phyloP scores from a whole-genome alignment of 331 rosid species.

The Saraca asoca region DNA sequence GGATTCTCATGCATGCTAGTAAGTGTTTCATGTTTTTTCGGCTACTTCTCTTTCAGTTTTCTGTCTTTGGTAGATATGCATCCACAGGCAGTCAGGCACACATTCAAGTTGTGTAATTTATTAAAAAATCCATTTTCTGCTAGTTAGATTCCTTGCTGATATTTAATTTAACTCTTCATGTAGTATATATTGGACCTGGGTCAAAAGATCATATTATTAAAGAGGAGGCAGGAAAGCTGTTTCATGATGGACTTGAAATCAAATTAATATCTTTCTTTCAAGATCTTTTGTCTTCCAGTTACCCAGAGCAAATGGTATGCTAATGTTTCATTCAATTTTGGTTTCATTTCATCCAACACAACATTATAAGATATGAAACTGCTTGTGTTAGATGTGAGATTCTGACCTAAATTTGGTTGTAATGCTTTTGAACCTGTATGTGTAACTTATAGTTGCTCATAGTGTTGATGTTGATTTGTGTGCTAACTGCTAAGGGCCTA shows the following conservation, averaged over 20 bases:
- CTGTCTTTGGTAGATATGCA: constrained; percentile 16
- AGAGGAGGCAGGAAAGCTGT: constrained; percentile 66
- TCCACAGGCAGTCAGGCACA: too few relatives aligned
- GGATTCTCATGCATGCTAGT: constrained; percentile 79
- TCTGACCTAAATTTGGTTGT: background rate
- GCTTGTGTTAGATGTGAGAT: constrained; percentile 9
- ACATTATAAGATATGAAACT: constrained; percentile 17
- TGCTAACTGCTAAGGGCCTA: constrained; percentile 12
- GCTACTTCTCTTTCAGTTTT: constrained; percentile 19
- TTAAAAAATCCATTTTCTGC: constrained; percentile 17
- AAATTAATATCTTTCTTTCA: constrained; percentile 61
- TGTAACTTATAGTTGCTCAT: constrained; percentile 1
- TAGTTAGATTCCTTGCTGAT: constrained; percentile 27
- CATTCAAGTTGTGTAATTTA: constrained; percentile 3
- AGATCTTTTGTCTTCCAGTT: constrained; percentile 58
- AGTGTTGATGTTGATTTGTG: constrained; percentile 26
- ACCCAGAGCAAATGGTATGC: constrained; percentile 79
- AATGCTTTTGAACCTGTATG: constrained; percentile 9
- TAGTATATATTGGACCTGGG: constrained; percentile 67
- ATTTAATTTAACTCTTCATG: constrained; percentile 38
- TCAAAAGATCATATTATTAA: constrained; percentile 51
- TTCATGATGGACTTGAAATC: constrained; percentile 74
- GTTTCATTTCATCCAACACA: constrained; percentile 13
- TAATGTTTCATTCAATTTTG: constrained; percentile 7
- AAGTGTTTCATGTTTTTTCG: constrained; percentile 44